Percentiles rank a stretch among this genome's conserved stretches.
Conservation (phyloP, 805 yeast genomes). For the Monosporozyma servazzii region DNA sequence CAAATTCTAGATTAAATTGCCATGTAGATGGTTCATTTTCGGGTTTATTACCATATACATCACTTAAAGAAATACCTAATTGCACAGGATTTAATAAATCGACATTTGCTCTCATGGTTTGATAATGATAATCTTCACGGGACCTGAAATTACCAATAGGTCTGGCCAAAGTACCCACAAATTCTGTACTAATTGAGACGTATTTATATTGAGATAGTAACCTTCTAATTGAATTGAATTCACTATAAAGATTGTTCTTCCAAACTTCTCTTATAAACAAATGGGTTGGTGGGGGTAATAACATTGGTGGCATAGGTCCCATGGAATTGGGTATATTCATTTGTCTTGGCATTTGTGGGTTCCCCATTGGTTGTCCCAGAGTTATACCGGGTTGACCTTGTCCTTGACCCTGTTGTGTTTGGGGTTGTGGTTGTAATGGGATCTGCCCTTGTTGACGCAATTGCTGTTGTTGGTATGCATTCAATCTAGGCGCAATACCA, state of each 20-base stretch:
- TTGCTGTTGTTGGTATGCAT: conserved; percentile 11
- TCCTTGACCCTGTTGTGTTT: conserved; percentile 5
- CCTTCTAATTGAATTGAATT: conserved; percentile 52
- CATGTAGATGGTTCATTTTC: conserved; percentile 69
- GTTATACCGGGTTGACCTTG: conserved; percentile 4
- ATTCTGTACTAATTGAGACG: conserved; percentile 77
- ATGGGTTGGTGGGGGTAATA: conserved; percentile 27
- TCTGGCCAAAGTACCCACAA: conserved; percentile 92
- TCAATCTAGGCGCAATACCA: conserved; percentile 23
- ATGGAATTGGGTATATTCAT: conserved; percentile 6
- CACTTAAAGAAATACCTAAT: conserved; percentile 69
- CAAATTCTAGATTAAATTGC: conserved; percentile 91
- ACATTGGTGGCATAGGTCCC: conserved; percentile 12
- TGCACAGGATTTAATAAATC: conserved; percentile 82
- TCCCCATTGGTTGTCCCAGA: conserved; percentile 7
- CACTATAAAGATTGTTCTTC: conserved; percentile 59
- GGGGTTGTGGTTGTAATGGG: conserved; percentile 1
- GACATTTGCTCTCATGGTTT: conserved; percentile 84
- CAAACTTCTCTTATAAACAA: conserved; percentile 61
- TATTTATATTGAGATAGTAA: conserved; percentile 45
- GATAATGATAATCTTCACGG: conserved; percentile 89
- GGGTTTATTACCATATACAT: conserved; percentile 59
- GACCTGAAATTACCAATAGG: conserved; percentile 91
- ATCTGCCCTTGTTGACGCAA: conserved; percentile 7
- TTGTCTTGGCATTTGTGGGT: conserved; percentile 11